Base-by-base conservation (phyloP, 306 rosid genomes). In the Cicer bijugum region DNA sequence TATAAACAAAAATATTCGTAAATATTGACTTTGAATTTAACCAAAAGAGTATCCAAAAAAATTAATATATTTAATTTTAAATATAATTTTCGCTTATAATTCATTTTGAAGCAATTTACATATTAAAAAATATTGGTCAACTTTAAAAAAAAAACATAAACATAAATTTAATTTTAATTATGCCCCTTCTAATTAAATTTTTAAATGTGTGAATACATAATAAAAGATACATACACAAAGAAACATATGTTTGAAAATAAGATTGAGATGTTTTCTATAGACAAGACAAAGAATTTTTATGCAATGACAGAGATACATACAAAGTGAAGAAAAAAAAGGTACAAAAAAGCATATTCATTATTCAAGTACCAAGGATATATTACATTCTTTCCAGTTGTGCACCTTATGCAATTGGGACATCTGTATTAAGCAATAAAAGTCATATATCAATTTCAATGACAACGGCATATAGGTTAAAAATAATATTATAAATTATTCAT, bases 351-450 rank as follows among this genome's bases (percentile, higher is more conserved):
- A 82, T 73, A 78, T 82, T 82, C 16, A 75, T 80, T 73, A 78
- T 82, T 82, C 16, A 75, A 78, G 65, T 43, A 76, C 73, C 51
- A 75, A 11, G 51, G 75, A 78, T 75, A 64, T 80, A 67, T 79
- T 80, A 75, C 88, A 62, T 72, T 80, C 82, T 67, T 73, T 81
- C 77, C 83, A 78, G 83, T 75, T 78, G 85, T 80, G 67, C 81
- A 58, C 73, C 50, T 62, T 67, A 62, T 69, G 78, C 50, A 33
- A 69, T 77, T 65, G 82, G 83, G 56, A 70, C 75, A 86, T 81
- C 86, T 84, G 83, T 82, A 79, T 82, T 47, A 72, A 77, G 81
- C 86, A 82, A 83, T 82, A 82, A 80, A 88, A 83, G 84, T 78
- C 75, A 63, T 71, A 67, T 61, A 71, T 77, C 35, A 65, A 81